Evolutionary conservation across 2,329 filamentous ascomycete species (phyloP).

Genomic region (Neoascochyta sp.): DNA sequence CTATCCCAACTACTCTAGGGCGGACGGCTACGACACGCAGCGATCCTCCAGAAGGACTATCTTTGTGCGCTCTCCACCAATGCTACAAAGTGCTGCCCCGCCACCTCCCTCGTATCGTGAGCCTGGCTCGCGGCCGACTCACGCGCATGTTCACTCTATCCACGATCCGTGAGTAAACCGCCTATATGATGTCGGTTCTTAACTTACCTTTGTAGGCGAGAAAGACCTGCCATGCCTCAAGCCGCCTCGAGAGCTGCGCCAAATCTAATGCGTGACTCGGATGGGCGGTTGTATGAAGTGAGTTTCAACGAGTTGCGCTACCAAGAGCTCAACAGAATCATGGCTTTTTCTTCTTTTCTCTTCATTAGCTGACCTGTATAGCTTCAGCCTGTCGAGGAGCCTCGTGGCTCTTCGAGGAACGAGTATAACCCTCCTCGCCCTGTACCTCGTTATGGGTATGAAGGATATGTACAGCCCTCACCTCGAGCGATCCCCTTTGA

Average conservation of each 20-base stretch:
- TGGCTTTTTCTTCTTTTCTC: background rate
- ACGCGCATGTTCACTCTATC: slow-evolving; percentile 5
- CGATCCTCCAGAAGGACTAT: slow-evolving; percentile 22
- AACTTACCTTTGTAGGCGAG: slow-evolving; percentile 18
- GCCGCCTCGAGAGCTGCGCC: slow-evolving; percentile 10
- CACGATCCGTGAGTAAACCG: slow-evolving; percentile 17
- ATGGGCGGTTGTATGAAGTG: slow-evolving; percentile 35
- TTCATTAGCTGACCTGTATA: slow-evolving; percentile 21
- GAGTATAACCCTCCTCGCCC: slow-evolving; percentile 12
- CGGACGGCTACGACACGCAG: slow-evolving; percentile 12
- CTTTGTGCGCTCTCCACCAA: slow-evolving; percentile 15
- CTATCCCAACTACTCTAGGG: slow-evolving; percentile 12
- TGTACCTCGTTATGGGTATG: slow-evolving; percentile 10
- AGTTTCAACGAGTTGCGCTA: slow-evolving; percentile 19
- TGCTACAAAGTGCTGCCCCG: slow-evolving; percentile 5
- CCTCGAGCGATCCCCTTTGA: slow-evolving; percentile 12
- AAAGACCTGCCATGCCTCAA: slow-evolving; percentile 9
- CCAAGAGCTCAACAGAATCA: slow-evolving; percentile 9
- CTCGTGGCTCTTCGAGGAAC: slow-evolving; percentile 9
- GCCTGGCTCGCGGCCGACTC: slow-evolving; percentile 5
- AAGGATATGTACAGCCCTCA: slow-evolving; percentile 10
- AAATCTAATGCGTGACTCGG: slow-evolving; percentile 21
- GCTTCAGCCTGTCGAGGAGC: slow-evolving; percentile 29
- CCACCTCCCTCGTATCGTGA: slow-evolving; percentile 9
- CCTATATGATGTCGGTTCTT: background rate